Percentiles rank a stretch among this genome's conserved stretches.
These are phyloP conservation scores for Pyrenochaeta sp. DNA, from an alignment of 2,329 filamentous ascomycete genomes.

Conservation along the genomic window DNA sequence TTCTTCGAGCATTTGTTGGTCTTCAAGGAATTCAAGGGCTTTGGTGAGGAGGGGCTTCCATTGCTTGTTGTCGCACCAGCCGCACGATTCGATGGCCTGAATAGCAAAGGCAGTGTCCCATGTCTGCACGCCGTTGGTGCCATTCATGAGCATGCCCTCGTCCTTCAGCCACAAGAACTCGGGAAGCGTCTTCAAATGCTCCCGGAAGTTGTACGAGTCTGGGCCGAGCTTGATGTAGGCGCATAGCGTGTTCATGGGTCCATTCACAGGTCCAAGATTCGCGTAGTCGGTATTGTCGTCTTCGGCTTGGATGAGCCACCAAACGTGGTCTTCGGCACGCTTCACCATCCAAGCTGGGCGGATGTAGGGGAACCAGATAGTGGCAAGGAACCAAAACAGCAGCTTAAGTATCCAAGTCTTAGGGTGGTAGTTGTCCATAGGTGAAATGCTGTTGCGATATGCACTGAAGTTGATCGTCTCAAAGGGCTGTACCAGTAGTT, in stretches of 20 bases:
- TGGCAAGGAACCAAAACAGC: slow-evolving; percentile 79
- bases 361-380: slow-evolving; percentile 81
- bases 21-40: slow-evolving; percentile 84
- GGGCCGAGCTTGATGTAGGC: slow-evolving; percentile 88
- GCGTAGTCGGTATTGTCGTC: slow-evolving; percentile 92
- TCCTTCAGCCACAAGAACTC: slow-evolving; percentile 92
- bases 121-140: slow-evolving; percentile 96
- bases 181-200: slow-evolving; percentile 81
- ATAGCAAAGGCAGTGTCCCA: slow-evolving; percentile 96
- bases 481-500: slow-evolving; percentile 83
- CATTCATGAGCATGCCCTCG: slow-evolving; percentile 93
- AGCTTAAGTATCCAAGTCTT: slow-evolving; percentile 85
- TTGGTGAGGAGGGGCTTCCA: slow-evolving; percentile 86
- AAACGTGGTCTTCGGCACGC: slow-evolving; percentile 81
- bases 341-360: slow-evolving; percentile 71
- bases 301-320: slow-evolving; percentile 86
- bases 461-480: slow-evolving; percentile 78
- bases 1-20: slow-evolving; percentile 89
- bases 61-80: slow-evolving; percentile 76
- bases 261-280: slow-evolving; percentile 87
- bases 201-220: slow-evolving; percentile 72
- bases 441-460: slow-evolving; percentile 83
- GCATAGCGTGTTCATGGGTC: slow-evolving; percentile 85
- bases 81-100: slow-evolving; percentile 81
- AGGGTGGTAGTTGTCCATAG: slow-evolving; percentile 88